These are phyloP conservation scores for Penicillium sp. DNA, from an alignment of 2,329 filamentous ascomycete genomes.

Conservation along the genomic window DNA sequence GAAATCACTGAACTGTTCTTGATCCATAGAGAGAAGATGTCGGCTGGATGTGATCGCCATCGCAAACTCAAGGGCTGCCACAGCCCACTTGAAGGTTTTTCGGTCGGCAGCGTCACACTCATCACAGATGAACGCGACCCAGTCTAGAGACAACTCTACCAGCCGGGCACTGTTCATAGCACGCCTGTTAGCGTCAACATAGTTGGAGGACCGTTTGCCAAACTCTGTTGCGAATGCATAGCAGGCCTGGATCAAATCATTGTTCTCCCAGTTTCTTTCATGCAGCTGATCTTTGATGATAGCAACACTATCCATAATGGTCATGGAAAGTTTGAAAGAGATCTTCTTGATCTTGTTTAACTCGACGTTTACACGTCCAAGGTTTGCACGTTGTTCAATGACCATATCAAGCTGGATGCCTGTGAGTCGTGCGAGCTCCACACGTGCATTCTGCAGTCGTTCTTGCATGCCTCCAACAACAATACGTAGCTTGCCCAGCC, in stretches of 20 bases:
- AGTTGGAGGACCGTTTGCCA: constrained; percentile 86
- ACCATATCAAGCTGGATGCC: constrained; percentile 84
- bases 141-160: constrained; percentile 88
- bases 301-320: constrained; percentile 98
- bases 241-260: constrained; percentile 95
- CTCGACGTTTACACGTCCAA: constrained; percentile 86
- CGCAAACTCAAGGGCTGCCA: constrained; percentile 89
- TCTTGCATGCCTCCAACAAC: constrained; percentile 84
- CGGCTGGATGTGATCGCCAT: constrained; percentile 96
- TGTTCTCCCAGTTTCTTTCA: constrained; percentile 72
- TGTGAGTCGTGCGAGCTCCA: constrained; percentile 72
- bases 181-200: constrained; percentile 92
- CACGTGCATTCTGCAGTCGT: constrained; percentile 74
- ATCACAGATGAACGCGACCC: constrained; percentile 97
- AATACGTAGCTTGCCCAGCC: constrained; percentile 79
- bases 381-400: constrained; percentile 88
- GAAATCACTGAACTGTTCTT: constrained; percentile 80
- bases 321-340: constrained; percentile 93
- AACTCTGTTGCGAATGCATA: constrained; percentile 99
- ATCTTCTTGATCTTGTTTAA: constrained; percentile 94
- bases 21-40: constrained; percentile 86
- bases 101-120: constrained; percentile 92
- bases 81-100: constrained; percentile 96
- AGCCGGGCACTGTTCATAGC: constrained; percentile 98
- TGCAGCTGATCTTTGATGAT: constrained; percentile 80